A percentile compares a stretch with the other conserved stretches of the same genome.
phyloP scores from a whole-genome alignment of 1,284 basidiomycete genomes.

The Stygiomarasmius scandens region DNA sequence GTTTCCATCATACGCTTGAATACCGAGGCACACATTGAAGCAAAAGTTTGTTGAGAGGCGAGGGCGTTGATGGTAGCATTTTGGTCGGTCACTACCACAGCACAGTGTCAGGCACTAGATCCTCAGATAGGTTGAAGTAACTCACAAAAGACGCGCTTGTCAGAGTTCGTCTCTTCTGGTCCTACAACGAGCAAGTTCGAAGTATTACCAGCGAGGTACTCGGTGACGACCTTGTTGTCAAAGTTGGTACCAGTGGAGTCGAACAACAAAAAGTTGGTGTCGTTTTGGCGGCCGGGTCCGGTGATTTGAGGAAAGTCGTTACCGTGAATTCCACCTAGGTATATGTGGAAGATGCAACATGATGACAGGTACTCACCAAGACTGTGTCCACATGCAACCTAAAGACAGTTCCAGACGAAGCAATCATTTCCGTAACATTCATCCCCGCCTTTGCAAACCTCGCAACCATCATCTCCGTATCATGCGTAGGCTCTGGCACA shows the following conservation, averaged over 20 bases:
- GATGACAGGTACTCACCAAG: background rate
- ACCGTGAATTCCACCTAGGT: background rate
- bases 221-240: slow-evolving; percentile 1
- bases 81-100: background rate
- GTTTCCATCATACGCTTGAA: slow-evolving; percentile 28
- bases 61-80: background rate
- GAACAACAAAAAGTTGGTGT: background rate
- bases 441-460: slow-evolving; percentile 11
- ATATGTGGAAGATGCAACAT: background rate
- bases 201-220: slow-evolving; percentile 12
- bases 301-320: slow-evolving; percentile 6
- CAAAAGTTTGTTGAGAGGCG: background rate
- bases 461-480: slow-evolving; percentile 6
- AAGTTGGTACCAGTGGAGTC: background rate
- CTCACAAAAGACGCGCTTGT: slow-evolving; percentile 13
- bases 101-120: background rate
- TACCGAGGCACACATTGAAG: slow-evolving; percentile 18
- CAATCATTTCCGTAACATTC: slow-evolving; percentile 11
- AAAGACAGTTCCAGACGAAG: too few relatives aligned
- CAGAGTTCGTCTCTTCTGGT: slow-evolving; percentile 9
- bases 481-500: slow-evolving; percentile 10
- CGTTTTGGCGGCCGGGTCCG: background rate
- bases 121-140: background rate
- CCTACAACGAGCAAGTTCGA: slow-evolving; percentile 12
- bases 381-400: slow-evolving; percentile 14